These are phyloP conservation scores for Phtheirospermum japonicum DNA, from an alignment of 257 asterid species.

Conservation along the genomic window DNA sequence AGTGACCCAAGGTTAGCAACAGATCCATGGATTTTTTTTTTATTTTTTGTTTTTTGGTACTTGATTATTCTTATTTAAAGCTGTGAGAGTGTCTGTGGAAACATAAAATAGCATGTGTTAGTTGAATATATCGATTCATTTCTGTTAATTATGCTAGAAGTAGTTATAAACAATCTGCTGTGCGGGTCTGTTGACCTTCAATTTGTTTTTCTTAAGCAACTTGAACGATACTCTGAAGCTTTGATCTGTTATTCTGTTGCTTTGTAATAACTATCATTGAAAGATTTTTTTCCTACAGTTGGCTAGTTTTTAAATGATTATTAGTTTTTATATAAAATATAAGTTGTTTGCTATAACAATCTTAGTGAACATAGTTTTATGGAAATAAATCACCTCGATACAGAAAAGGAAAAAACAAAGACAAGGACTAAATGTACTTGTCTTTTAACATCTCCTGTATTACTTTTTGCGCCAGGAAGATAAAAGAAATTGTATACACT, in stretches of 20 bases:
- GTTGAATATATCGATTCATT: not conserved
- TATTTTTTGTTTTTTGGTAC: not conserved
- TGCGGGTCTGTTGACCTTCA: not conserved
- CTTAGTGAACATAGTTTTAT: not conserved
- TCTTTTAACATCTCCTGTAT: not conserved
- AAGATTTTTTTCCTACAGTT: too few species aligned
- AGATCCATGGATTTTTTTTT: constrained; percentile 1
- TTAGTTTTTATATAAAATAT: too few species aligned
- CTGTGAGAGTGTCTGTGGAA: not conserved
- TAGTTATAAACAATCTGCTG: constrained; percentile 7
- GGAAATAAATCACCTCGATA: not conserved
- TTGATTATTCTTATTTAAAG: not conserved
- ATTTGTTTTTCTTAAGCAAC: not conserved
- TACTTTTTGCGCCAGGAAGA: constrained; percentile 8
- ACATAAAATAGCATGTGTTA: not conserved
- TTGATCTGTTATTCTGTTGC: too few species aligned
- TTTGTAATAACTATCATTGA: too few species aligned
- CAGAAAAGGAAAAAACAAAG: too few species aligned
- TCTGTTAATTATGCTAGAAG: not conserved
- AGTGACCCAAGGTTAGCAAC: constrained; percentile 75
- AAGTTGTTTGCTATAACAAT: not conserved
- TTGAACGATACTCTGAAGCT: not conserved
- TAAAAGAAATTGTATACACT: not conserved
- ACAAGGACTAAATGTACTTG: not conserved
- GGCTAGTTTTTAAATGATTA: too few species aligned